These are phyloP conservation scores for Erodium trifolium DNA, from an alignment of 441 rosid species.

Conservation along the genomic window DNA sequence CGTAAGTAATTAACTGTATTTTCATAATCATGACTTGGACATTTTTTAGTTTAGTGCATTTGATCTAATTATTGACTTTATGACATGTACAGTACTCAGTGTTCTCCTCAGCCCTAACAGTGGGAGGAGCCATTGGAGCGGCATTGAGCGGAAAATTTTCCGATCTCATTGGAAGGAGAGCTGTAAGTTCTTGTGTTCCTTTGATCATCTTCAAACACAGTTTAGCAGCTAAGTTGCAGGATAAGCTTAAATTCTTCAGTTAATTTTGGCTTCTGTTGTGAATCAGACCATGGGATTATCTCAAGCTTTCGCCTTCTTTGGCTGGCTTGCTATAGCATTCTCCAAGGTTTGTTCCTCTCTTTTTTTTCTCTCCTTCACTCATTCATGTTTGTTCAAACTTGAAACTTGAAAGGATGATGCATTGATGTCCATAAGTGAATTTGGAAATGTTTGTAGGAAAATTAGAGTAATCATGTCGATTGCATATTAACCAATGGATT, in stretches of 20 bases:
- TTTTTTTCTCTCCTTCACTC: neutral
- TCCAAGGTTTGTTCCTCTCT: constrained; percentile 22
- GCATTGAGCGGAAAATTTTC: constrained; percentile 48
- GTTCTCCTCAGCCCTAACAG: constrained; percentile 61
- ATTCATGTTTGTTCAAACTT: too few species aligned
- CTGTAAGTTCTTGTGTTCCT: constrained; percentile 30
- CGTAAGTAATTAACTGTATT: constrained; percentile 25
- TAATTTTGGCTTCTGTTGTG: constrained; percentile 15
- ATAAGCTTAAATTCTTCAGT: neutral
- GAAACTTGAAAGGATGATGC: too few species aligned
- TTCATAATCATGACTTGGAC: neutral
- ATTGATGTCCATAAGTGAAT: neutral
- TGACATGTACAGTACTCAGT: constrained; percentile 48
- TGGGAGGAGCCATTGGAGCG: constrained; percentile 70
- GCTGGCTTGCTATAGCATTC: constrained; percentile 34
- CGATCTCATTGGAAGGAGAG: constrained; percentile 55
- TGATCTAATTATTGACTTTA: neutral
- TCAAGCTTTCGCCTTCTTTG: constrained; percentile 21
- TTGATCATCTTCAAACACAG: neutral
- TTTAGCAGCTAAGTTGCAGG: neutral
- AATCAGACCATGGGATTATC: constrained; percentile 57
- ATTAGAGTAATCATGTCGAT: neutral
- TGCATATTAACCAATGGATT: neutral
- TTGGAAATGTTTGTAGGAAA: neutral
- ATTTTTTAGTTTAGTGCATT: neutral